phyloP scores from a whole-genome alignment of 371 early-diverging fungal species.

The Mucor irregularis region DNA sequence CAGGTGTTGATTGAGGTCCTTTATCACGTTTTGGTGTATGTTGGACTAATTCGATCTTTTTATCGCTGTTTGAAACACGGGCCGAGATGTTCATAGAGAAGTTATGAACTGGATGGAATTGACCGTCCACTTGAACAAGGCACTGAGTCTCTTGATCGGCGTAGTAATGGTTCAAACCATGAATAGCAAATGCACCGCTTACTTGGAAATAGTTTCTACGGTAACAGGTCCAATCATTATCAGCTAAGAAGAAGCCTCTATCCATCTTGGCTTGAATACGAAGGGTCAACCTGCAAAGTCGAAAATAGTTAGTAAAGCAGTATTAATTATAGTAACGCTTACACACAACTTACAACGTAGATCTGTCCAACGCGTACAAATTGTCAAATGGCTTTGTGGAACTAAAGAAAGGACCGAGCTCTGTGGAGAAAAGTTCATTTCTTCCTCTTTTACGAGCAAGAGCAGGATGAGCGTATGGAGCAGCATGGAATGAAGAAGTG shows the following conservation, averaged over 20 bases:
- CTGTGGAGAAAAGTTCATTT: slow-evolving; percentile 39
- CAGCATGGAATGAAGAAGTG: slow-evolving; percentile 34
- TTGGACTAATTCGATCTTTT: slow-evolving; percentile 82
- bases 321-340: background rate
- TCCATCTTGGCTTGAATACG: slow-evolving; percentile 70
- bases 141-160: slow-evolving; percentile 61
- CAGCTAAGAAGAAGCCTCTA: slow-evolving; percentile 79
- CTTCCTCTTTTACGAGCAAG: slow-evolving; percentile 39
- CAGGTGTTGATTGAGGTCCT: slow-evolving; percentile 82
- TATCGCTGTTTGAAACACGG: slow-evolving; percentile 72
- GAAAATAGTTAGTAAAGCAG: background rate
- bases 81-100: slow-evolving; percentile 78
- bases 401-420: slow-evolving; percentile 63
- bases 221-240: slow-evolving; percentile 92
- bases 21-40: slow-evolving; percentile 95
- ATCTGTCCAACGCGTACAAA: slow-evolving; percentile 61
- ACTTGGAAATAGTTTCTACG: slow-evolving; percentile 95
- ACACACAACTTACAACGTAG: slow-evolving; percentile 48
- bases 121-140: slow-evolving; percentile 52
- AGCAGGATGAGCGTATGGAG: slow-evolving; percentile 29
- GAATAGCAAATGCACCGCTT: slow-evolving; percentile 71
- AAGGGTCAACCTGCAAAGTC: slow-evolving; percentile 30
- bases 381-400: slow-evolving; percentile 65
- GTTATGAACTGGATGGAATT: slow-evolving; percentile 50
- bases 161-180: slow-evolving; percentile 47